These are phyloP conservation scores for Rhodocollybia butyracea DNA, from an alignment of 768 basidiomycete species.

Conservation along the genomic window DNA sequence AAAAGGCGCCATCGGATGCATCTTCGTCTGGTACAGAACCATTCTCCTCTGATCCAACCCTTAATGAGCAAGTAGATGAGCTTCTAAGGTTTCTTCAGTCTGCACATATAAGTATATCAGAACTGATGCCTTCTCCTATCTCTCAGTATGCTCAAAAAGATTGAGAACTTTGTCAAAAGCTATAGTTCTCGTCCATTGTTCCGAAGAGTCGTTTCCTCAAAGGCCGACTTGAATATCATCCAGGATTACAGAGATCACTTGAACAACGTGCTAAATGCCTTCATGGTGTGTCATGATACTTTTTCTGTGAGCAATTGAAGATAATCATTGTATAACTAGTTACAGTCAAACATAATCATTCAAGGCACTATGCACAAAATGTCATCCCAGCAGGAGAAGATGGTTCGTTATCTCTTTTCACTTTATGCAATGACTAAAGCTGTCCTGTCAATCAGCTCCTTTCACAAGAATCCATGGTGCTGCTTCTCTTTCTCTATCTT, in stretches of 20 bases:
- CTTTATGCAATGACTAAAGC: too few species aligned
- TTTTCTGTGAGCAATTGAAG: background rate
- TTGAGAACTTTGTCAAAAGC: background rate
- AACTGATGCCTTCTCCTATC: background rate
- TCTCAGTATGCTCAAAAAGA: background rate
- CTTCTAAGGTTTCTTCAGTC: background rate
- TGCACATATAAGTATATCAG: background rate
- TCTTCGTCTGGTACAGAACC: background rate
- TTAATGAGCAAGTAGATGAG: background rate
- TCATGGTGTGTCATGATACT: background rate
- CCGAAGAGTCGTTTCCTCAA: background rate
- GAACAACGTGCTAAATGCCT: background rate
- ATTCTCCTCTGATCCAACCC: background rate
- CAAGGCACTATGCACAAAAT: background rate
- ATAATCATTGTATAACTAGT: background rate
- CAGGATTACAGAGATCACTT: constrained; percentile 1
- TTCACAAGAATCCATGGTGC: too few species aligned
- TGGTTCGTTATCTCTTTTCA: too few species aligned
- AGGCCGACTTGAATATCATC: background rate
- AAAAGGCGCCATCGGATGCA: background rate
- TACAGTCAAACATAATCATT: background rate
- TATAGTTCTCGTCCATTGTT: background rate
- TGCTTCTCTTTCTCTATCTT: too few species aligned
- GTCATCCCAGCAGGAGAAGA: background rate
- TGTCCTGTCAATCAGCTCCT: too few species aligned